A percentile compares a stretch with the other conserved stretches of the same genome.
These are phyloP conservation scores for Elsinoe necatrix DNA, from an alignment of 2,329 filamentous ascomycete species.

Conservation along the genomic window DNA sequence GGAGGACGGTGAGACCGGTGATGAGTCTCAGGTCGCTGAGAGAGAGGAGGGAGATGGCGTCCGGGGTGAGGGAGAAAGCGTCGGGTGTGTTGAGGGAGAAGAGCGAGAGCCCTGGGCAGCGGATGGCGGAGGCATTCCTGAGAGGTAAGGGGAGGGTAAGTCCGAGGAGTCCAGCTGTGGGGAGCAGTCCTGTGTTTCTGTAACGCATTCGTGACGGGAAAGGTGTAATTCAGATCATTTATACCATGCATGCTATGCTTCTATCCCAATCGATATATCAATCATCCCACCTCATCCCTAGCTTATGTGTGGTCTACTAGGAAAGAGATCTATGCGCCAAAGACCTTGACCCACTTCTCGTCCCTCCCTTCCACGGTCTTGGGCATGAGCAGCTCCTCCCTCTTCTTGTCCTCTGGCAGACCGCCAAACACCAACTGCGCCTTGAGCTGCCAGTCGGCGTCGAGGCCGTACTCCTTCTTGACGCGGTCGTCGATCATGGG, in stretches of 20 bases:
- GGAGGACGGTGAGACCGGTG: not conserved
- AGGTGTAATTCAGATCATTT: slow-evolving; percentile 7
- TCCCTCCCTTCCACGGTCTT: slow-evolving; percentile 15
- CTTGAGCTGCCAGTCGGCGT: slow-evolving; percentile 64
- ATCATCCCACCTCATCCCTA: not conserved
- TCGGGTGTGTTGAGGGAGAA: slow-evolving; percentile 8
- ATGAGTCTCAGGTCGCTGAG: not conserved
- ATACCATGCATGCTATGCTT: slow-evolving; percentile 3
- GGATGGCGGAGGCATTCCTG: slow-evolving; percentile 18
- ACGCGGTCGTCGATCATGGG: slow-evolving; percentile 71
- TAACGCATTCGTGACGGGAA: not conserved
- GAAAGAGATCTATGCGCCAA: slow-evolving; percentile 2
- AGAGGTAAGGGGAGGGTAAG: slow-evolving; percentile 11
- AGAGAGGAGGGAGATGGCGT: not conserved
- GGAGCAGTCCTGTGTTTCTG: slow-evolving; percentile 2
- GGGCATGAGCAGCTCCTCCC: slow-evolving; percentile 3
- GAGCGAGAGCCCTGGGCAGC: slow-evolving; percentile 18
- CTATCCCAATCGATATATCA: not conserved
- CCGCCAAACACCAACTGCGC: slow-evolving; percentile 71
- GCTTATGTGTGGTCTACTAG: no score
- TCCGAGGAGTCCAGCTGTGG: not conserved
- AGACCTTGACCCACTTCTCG: slow-evolving; percentile 18
- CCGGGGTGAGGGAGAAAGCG: not conserved
- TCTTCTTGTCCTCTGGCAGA: slow-evolving; percentile 37
- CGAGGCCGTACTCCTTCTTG: slow-evolving; percentile 59